phyloP scores from a whole-genome alignment of 768 basidiomycete genomes.

The Boletellus ananiceps region DNA sequence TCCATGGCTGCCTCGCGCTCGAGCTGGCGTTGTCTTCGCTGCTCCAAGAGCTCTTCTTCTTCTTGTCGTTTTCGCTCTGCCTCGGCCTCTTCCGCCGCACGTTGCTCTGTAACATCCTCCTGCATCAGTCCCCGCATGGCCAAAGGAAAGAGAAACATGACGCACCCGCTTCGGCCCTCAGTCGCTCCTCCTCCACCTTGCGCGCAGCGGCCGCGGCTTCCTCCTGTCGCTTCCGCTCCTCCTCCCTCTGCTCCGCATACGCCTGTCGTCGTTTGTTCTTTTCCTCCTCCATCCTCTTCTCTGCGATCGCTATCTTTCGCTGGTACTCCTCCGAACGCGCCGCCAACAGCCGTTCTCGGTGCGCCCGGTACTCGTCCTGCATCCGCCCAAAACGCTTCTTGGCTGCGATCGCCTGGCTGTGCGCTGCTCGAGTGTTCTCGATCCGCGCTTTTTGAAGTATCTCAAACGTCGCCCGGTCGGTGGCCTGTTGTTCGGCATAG shows the following conservation, averaged over 20 bases:
- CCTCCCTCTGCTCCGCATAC: constrained; percentile 56
- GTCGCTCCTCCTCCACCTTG: constrained; percentile 40
- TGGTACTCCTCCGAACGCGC: constrained; percentile 64
- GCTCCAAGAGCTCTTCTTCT: constrained; percentile 50
- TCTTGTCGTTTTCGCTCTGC: constrained; percentile 54
- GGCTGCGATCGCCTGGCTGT: constrained; percentile 62
- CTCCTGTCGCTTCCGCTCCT: constrained; percentile 33
- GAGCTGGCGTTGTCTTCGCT: constrained; percentile 50
- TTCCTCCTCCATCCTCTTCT: constrained; percentile 75
- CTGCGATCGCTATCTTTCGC: constrained; percentile 47
- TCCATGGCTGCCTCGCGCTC: constrained; percentile 51
- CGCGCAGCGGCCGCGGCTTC: constrained; percentile 19
- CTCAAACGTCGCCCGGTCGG: constrained; percentile 69
- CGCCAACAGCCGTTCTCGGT: constrained; percentile 50
- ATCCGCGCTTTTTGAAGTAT: constrained; percentile 51
- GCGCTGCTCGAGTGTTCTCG: constrained; percentile 50
- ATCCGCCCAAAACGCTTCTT: constrained; percentile 76
- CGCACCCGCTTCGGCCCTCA: constrained; percentile 49
- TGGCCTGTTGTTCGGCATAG: constrained; percentile 79
- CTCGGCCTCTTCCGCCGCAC: constrained; percentile 54
- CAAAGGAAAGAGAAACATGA: constrained; percentile 7
- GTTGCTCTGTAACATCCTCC: constrained; percentile 36
- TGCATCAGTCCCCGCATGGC: constrained; percentile 1
- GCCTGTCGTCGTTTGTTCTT: constrained; percentile 65
- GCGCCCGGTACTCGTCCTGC: constrained; percentile 58